Evolutionary conservation across 768 basidiomycete species (phyloP).

Genomic region (Panaeolus papilionaceus): DNA sequence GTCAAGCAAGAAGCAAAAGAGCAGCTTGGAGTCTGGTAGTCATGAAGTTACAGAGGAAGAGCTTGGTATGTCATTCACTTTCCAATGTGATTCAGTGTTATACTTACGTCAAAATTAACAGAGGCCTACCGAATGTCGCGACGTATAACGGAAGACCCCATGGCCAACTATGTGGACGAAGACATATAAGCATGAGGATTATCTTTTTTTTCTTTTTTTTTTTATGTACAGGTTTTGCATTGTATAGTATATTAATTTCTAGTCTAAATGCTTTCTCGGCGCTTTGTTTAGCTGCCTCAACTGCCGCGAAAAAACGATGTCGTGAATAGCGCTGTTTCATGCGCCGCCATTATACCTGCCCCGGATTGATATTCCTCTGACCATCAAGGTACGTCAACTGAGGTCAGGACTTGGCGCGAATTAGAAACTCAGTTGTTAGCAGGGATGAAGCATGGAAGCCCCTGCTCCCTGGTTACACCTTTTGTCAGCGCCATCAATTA

Average conservation of each 20-base stretch:
- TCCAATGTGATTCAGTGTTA: constrained; percentile 10
- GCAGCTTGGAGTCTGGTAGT: constrained; percentile 51
- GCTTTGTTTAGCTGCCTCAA: background rate
- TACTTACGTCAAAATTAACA: constrained; percentile 37
- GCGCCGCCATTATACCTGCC: no score
- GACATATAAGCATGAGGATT: constrained; percentile 14
- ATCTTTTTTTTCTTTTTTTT: background rate
- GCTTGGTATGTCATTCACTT: constrained; percentile 58
- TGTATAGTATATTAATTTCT: constrained; percentile 3
- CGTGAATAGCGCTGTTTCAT: background rate
- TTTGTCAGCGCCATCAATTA: no score
- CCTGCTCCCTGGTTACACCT: no score
- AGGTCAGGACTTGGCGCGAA: background rate
- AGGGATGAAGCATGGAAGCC: no score
- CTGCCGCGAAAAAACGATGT: background rate
- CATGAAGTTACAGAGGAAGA: constrained; percentile 92
- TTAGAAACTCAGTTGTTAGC: no score
- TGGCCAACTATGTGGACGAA: constrained; percentile 89
- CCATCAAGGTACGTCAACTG: background rate
- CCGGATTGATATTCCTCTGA: no score
- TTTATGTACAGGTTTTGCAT: constrained; percentile 5
- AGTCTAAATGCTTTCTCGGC: constrained; percentile 5
- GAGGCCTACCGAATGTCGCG: constrained; percentile 92
- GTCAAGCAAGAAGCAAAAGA: constrained; percentile 65
- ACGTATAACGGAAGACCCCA: constrained; percentile 83